Conservation (phyloP, 352 stramenopile genomes). For the Globisporangium canariense region DNA sequence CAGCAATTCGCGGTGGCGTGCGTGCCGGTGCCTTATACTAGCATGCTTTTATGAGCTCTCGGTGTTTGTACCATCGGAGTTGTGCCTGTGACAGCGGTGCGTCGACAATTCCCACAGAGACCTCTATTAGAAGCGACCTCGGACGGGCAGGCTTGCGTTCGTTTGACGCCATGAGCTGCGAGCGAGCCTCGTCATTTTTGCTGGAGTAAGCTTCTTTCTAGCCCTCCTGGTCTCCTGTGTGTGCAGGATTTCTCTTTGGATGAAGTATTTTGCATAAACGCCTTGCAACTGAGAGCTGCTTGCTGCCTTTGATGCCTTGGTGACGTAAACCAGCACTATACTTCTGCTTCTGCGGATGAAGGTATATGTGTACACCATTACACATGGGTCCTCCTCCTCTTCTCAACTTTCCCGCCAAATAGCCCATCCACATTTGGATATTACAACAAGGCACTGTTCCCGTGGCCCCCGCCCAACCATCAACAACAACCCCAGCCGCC, state of each 20-base stretch:
- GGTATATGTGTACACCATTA: neutral
- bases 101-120: neutral
- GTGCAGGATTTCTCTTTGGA: too few species aligned
- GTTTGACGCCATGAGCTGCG: too few species aligned
- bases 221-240: too few species aligned
- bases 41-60: too few species aligned
- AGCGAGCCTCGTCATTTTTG: too few species aligned
- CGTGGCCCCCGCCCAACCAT: constrained; percentile 1
- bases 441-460: neutral
- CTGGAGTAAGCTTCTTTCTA: too few species aligned
- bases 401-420: neutral
- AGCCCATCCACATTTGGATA: neutral
- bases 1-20: too few species aligned
- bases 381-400: neutral
- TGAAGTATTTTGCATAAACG: too few species aligned
- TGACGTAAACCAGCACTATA: neutral
- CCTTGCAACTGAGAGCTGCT: too few species aligned
- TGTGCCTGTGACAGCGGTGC: neutral
- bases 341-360: neutral
- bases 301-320: too few species aligned
- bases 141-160: too few species aligned
- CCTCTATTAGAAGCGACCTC: neutral
- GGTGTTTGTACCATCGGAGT: neutral
- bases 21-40: too few species aligned
- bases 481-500: constrained; percentile 1